phyloP scores from a whole-genome alignment of 345 rosid species.

The Hibiscus syriacus region DNA sequence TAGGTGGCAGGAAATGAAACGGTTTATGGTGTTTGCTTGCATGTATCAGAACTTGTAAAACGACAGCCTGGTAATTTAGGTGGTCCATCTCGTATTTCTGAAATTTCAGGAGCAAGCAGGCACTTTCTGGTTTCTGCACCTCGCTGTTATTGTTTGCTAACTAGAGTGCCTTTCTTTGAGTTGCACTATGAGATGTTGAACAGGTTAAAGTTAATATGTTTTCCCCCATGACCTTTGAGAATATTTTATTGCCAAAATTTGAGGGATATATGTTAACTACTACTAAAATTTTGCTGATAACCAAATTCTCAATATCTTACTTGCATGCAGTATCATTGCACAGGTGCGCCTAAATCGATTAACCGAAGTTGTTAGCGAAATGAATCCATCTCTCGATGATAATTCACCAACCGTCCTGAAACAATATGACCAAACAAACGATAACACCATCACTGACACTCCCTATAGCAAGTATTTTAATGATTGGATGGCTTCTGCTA shows the following conservation, averaged over 20 bases:
- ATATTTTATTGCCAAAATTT: slow-evolving; percentile 11
- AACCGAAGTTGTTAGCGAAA: slow-evolving; percentile 67
- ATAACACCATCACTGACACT: slow-evolving; percentile 27
- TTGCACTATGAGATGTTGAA: slow-evolving; percentile 91
- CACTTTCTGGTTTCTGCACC: slow-evolving; percentile 91
- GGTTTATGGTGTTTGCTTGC: slow-evolving; percentile 90
- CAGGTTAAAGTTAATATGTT: slow-evolving; percentile 44
- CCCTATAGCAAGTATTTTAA: slow-evolving; percentile 26
- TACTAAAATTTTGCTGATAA: neutral
- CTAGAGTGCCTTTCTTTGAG: slow-evolving; percentile 92
- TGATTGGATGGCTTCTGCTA: slow-evolving; percentile 80
- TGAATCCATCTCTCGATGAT: slow-evolving; percentile 54
- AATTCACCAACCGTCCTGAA: slow-evolving; percentile 32
- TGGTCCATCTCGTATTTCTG: slow-evolving; percentile 43
- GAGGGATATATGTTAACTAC: neutral
- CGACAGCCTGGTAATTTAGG: slow-evolving; percentile 77
- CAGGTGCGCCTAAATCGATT: slow-evolving; percentile 94
- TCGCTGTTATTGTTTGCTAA: slow-evolving; percentile 92
- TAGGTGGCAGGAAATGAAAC: slow-evolving; percentile 94
- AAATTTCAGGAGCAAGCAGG: slow-evolving; percentile 45
- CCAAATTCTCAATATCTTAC: slow-evolving; percentile 19
- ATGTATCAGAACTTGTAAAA: slow-evolving; percentile 85
- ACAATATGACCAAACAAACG: slow-evolving; percentile 29
- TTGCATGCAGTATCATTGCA: slow-evolving; percentile 79
- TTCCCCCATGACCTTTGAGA: slow-evolving; percentile 11